Evolutionary conservation across 768 basidiomycete species (phyloP), one percentile per base, ranked within the genome.

Genomic region (Butyriboletus loyo): DNA sequence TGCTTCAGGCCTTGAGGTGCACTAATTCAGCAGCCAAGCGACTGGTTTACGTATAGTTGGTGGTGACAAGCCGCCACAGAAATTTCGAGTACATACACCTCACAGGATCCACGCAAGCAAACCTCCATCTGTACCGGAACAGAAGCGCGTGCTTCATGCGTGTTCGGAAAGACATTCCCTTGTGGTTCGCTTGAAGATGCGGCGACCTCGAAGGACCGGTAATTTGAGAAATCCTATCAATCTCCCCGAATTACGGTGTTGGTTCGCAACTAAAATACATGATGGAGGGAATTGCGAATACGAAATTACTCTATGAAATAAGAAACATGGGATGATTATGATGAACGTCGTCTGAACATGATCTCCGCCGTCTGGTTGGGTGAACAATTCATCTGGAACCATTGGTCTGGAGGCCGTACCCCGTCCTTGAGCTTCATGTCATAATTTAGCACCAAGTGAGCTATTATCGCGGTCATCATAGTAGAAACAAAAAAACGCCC

Each of bases 401-500:
- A 72, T 43, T 64, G 44, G 44, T 72, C 71, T 27, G 64, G 59
- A 8, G 76, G 75, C 19, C 69, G 63, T 31, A 65, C 61, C 39
- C 70, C 70, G 28, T 68, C 68, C 39, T 72, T 67, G 31, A 73
- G 52, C 42, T 66, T 66, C 32, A 77, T 61, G 52, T 77, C 76
- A 60, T 76, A 77, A 52, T 68, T 66, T 48, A 73, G 47, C 13
- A 77, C 63, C 53, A 77, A 54, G 52, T 74, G 64, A 27, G 76
- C 76, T 62, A 75, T 62, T 58, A 73, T 68, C 1, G 69, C 62
- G 28, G 76, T 77, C 61, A 77, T 62, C 61, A 67, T 59, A 24
- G 68, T 67, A 5, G 73, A 72, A 25, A 65, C 73, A 51, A 77
- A 76, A 57, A 74, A 75, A 10, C 76, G 68, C 5, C 76, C 75